Conservation (phyloP, 768 basidiomycete genomes). For the Pseudohyphozyma bogoriensis region DNA sequence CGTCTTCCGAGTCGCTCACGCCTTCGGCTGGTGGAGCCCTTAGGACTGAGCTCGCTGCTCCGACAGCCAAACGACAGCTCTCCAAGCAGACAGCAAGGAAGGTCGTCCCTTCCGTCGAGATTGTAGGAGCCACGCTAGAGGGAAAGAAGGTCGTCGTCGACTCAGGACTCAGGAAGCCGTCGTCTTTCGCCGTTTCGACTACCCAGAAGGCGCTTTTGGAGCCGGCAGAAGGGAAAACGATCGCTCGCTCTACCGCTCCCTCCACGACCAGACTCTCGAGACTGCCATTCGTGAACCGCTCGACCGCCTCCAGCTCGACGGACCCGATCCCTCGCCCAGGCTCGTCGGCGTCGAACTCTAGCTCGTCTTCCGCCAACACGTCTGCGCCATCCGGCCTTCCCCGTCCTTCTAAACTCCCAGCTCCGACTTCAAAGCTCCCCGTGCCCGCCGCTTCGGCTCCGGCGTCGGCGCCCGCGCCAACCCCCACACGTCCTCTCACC, state of each 20-base stretch:
- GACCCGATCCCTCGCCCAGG: neutral
- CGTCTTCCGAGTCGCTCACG: neutral
- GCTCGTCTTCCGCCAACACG: neutral
- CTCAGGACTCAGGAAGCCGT: neutral
- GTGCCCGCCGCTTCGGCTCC: neutral
- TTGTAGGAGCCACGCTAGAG: neutral
- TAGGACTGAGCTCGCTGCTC: neutral
- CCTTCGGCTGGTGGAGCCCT: neutral
- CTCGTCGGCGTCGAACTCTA: neutral
- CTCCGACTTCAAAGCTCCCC: no score
- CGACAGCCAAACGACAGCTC: neutral
- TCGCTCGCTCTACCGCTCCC: neutral
- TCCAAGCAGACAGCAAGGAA: neutral
- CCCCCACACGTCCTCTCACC: neutral
- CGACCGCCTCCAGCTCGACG: neutral
- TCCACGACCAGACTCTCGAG: neutral
- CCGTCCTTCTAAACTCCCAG: neutral
- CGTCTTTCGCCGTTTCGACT: neutral
- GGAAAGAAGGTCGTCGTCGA: neutral
- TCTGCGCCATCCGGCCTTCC: neutral
- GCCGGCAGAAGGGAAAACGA: neutral
- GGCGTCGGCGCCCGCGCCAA: neutral
- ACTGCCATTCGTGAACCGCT: neutral
- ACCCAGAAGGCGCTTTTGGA: no score
- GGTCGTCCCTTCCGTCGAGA: neutral